phyloP scores from a whole-genome alignment of 2,329 filamentous ascomycete species.

The Beauveria brongniartii region DNA sequence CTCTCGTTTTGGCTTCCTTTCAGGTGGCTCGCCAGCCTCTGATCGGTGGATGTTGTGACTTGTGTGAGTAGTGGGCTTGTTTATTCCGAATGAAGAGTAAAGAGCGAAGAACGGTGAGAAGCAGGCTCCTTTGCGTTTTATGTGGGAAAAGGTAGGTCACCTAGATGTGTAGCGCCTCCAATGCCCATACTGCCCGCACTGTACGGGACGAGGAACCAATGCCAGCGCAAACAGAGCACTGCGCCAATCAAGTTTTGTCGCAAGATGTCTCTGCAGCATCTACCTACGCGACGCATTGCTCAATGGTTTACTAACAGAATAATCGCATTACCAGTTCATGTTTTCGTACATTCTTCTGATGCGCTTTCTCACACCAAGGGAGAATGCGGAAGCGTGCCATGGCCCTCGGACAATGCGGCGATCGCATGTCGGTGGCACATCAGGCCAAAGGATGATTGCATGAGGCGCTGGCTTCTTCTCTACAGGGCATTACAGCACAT shows the following conservation, averaged over 20 bases:
- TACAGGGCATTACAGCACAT: not conserved
- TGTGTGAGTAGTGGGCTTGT: not conserved
- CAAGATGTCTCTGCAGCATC: not conserved
- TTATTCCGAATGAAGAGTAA: too few relatives aligned
- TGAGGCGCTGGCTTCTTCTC: not conserved
- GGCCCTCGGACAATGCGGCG: not conserved
- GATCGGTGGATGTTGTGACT: not conserved
- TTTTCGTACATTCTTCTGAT: not conserved
- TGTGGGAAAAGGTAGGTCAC: not conserved
- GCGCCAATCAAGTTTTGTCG: not conserved
- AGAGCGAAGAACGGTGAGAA: not conserved
- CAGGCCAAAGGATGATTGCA: too few relatives aligned
- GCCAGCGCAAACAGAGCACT: constrained; percentile 1
- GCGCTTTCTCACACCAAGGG: not conserved
- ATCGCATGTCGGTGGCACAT: not conserved
- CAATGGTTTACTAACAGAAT: not conserved
- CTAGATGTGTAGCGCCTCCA: not conserved
- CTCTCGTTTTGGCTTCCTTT: not conserved
- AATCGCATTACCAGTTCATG: not conserved
- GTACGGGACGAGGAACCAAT: not conserved
- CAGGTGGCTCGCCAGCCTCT: constrained; percentile 3
- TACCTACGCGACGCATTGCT: not conserved
- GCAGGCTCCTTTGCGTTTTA: not conserved
- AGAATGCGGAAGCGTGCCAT: not conserved
- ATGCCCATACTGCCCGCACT: not conserved